Evolutionary conservation across 495 filamentous ascomycete genomes (phyloP), one percentile per base, ranked within the genome.

Genomic region (Podospora pseudoanserina): DNA sequence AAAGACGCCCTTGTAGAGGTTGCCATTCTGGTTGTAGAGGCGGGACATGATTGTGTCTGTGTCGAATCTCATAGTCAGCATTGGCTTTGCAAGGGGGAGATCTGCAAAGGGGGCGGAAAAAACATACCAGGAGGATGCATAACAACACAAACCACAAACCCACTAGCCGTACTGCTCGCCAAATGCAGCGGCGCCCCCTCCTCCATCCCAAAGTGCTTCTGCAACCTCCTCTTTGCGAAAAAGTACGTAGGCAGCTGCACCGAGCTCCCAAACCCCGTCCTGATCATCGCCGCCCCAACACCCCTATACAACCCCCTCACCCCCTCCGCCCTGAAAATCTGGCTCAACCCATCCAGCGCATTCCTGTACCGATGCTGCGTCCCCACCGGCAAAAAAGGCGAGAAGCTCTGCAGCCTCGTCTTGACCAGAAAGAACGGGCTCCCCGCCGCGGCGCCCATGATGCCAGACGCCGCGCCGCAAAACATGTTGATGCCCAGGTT

Each of bases 391-490:
- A 95, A 86, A 81, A 96, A 96, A 5, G 94, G 93, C 9, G 93
- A 97, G 82, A 85, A 97, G 60, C 92, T 96, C 78, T 99, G 95
- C 66, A 99, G 84, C 16, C 95, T 88, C 9, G 95, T 99, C 82
- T 99, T 99, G 76, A 97, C 90, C n/a, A 99, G 85, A 83, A 98
- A 99, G 78, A 99, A 98, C 1, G 95, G 96, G 28, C 93, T 97
- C 23, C 93, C 95, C 16, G 90, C 90, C 9, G 90, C 90, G 5
- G 95, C 95, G 66, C 95, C 95, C 55, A 98, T 84, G 57, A 98
- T 89, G 67, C 95, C 95, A 6, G 91, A 94, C 3, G 87, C 79
- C 6, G 95, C 95, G 69, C 95, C 95, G 58, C 90, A 88, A 74
- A 97, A 90, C 81, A 99, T 91, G 78, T 99, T 99, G 80, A 96